Evolutionary conservation across 1,139 yeast genomes (phyloP), one percentile per base, ranked within the genome.

Genomic region (Debaryomyces udenii): DNA sequence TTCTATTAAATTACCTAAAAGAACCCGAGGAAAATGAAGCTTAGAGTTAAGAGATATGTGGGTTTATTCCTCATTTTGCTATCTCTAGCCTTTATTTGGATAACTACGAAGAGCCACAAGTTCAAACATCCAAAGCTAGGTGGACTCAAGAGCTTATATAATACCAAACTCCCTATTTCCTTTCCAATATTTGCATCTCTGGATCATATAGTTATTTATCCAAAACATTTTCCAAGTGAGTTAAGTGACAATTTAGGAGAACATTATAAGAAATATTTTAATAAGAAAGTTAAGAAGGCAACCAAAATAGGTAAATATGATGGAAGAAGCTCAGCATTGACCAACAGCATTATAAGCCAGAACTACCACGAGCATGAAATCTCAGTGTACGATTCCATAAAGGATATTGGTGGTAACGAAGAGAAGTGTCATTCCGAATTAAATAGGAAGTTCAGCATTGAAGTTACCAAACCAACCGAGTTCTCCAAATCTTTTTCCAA

Each of bases 371-470:
- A 26, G 2, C 51, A 55, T 18, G 32, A 42, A 3, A 26, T 54
- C 10, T 35, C 47, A 1, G 29, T 59, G 17, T 57, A 52, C 30
- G 57, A 59, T 39, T 52, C 53, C 17, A 42, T 47, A 13, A 45
- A 44, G 35, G 52, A 54, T 31, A 34, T 54, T 4, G 27, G 16
- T 13, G 39, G 39, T 9, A 31, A 31, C 14, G 13, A 26, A 22
- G 20, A 18, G 9, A 17, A 33, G 23, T 37, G 39, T 24, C 27
- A 24, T 6, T 11, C 30, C 39, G 26, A 29, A 11, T 11, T 37
- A 10, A 24, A 29, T 9, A 29, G 31, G 30, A 23, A 31, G 9
- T 9, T 29, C 9, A 42, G 40, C 6, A 41, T 52, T 7, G 50
- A 46, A 11, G 35, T 54, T n/a, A 36, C 51, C 16, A 30, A 39